A percentile compares a stretch with the other conserved stretches of the same genome.
These are phyloP conservation scores for Lagenaria siceraria DNA, from an alignment of 306 rosid species.

Conservation along the genomic window DNA sequence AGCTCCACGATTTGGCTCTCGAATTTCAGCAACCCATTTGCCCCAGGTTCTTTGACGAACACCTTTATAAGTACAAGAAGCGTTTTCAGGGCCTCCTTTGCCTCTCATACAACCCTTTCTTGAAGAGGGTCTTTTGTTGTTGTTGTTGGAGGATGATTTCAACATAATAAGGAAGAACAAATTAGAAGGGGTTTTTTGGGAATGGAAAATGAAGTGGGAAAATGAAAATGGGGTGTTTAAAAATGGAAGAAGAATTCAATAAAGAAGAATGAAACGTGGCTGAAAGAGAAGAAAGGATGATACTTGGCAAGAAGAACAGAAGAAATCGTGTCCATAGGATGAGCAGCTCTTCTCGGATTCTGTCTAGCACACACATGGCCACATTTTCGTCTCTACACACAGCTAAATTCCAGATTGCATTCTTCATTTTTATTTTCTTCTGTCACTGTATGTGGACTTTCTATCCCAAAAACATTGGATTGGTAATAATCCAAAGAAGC, in stretches of 20 bases:
- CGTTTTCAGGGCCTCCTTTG: conserved; percentile 86
- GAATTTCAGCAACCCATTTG: conserved; percentile 95
- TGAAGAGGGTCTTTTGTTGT: background rate
- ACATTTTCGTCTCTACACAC: conserved; percentile 12
- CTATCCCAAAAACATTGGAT: too few species aligned
- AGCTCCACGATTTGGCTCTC: conserved; percentile 86
- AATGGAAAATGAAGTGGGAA: too few species aligned
- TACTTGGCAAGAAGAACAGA: conserved; percentile 54
- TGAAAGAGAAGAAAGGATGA: conserved; percentile 14
- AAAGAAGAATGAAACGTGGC: conserved; percentile 58
- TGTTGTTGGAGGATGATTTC: too few species aligned
- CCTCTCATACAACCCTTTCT: conserved; percentile 93
- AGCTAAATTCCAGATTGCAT: background rate
- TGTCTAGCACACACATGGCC: conserved; percentile 64
- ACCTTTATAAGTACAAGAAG: conserved; percentile 74
- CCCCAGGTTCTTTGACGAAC: conserved; percentile 98
- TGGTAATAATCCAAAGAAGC: too few species aligned
- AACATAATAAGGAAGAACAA: too few species aligned
- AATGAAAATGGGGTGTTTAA: too few species aligned
- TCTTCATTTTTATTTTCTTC: background rate
- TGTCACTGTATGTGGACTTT: background rate
- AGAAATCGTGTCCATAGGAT: conserved; percentile 49
- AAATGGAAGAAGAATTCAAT: background rate
- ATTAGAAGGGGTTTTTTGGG: too few species aligned
- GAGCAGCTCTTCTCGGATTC: conserved; percentile 27